Percentiles rank a stretch among this genome's conserved stretches.
phyloP scores from a whole-genome alignment of 2,329 filamentous ascomycete genomes.

The Lecanicillium sp. region DNA sequence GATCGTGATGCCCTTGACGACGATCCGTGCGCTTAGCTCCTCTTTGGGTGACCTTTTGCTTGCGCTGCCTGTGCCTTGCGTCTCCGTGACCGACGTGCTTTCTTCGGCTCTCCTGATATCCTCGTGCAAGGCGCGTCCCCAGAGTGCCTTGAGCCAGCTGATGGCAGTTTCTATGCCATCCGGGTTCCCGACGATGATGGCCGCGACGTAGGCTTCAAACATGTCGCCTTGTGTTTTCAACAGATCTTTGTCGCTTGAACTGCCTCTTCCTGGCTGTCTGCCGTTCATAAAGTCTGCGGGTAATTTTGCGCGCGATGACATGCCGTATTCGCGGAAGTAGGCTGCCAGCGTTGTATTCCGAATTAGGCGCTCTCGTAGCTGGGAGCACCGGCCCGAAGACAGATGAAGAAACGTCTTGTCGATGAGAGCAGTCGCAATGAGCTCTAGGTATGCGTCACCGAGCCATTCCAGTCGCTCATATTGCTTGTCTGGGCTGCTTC shows the following conservation, averaged over 20 bases:
- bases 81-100: slow-evolving; percentile 15
- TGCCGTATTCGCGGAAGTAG: slow-evolving; percentile 64
- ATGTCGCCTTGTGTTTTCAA: slow-evolving; percentile 78
- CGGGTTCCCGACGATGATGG: slow-evolving; percentile 63
- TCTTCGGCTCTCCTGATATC: slow-evolving; percentile 44
- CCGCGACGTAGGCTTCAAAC: slow-evolving; percentile 86
- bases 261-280: slow-evolving; percentile 20
- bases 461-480: slow-evolving; percentile 88
- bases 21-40: slow-evolving; percentile 34
- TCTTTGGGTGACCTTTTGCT: slow-evolving; percentile 23
- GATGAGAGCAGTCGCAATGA: slow-evolving; percentile 70
- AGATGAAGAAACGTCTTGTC: slow-evolving; percentile 63
- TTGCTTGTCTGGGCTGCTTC: slow-evolving; percentile 29
- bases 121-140: slow-evolving; percentile 57
- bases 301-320: slow-evolving; percentile 58
- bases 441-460: slow-evolving; percentile 79
- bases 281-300: slow-evolving; percentile 38
- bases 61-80: slow-evolving; percentile 12
- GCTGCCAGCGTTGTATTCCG: slow-evolving; percentile 71
- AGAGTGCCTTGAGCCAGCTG: slow-evolving; percentile 69
- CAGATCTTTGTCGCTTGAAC: slow-evolving; percentile 43
- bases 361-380: slow-evolving; percentile 71
- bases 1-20: slow-evolving; percentile 51
- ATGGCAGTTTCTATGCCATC: slow-evolving; percentile 57
- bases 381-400: slow-evolving; percentile 62